phyloP scores from a whole-genome alignment of 2,329 filamentous ascomycete species.

The Periconia sp. region DNA sequence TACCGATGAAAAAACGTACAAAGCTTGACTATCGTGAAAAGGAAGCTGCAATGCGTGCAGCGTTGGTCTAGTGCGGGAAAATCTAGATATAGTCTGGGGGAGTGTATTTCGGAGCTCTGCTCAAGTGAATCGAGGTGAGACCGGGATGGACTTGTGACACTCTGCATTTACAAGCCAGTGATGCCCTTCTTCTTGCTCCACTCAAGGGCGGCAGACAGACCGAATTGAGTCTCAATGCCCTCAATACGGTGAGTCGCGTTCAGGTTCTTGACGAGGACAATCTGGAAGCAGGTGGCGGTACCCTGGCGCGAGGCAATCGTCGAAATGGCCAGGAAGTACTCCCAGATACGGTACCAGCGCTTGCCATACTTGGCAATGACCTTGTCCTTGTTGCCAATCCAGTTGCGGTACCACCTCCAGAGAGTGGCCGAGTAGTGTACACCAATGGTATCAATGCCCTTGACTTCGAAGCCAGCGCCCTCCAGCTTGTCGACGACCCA shows the following conservation, averaged over 20 bases:
- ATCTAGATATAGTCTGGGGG: neutral
- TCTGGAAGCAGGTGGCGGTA: constrained; percentile 82
- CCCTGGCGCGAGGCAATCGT: constrained; percentile 85
- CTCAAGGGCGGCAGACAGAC: constrained; percentile 66
- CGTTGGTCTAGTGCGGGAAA: neutral
- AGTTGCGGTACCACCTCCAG: constrained; percentile 99
- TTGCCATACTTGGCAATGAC: constrained; percentile 93
- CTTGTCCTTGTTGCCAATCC: constrained; percentile 91
- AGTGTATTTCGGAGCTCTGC: too few species aligned
- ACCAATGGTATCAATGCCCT: constrained; percentile 88
- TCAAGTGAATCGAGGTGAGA: neutral
- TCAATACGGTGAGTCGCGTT: constrained; percentile 83
- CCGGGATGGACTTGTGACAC: neutral
- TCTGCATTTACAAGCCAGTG: constrained; percentile 8
- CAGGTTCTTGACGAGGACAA: constrained; percentile 85
- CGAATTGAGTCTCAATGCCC: constrained; percentile 69
- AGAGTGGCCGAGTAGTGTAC: constrained; percentile 96
- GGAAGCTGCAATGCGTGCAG: neutral
- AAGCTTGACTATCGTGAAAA: too few species aligned
- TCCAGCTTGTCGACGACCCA: constrained; percentile 85
- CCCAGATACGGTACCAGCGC: constrained; percentile 95
- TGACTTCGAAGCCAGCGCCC: constrained; percentile 85
- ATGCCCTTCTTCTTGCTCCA: constrained; percentile 45
- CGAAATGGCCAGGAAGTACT: constrained; percentile 85
- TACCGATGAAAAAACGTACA: neutral